phyloP scores from a whole-genome alignment of 1,284 basidiomycete genomes.

The Puccinia coronata region DNA sequence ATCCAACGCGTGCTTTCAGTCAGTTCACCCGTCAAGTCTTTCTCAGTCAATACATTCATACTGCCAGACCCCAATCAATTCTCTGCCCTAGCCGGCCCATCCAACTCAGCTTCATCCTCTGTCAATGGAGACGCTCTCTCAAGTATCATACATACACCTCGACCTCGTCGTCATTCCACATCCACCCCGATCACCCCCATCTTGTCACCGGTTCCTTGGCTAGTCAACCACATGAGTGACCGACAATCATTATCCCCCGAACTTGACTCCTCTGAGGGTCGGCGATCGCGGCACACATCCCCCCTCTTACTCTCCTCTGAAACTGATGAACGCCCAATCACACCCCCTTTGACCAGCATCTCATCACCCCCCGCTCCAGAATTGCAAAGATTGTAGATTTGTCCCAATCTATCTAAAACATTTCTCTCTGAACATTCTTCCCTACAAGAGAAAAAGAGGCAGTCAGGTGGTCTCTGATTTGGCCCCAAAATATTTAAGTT shows the following conservation, averaged over 20 bases:
- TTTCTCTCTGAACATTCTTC: too few species aligned
- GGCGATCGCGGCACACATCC: slow-evolving; percentile 15
- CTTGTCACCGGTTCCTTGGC: slow-evolving; percentile 42
- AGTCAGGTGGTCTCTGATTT: too few species aligned
- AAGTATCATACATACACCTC: not conserved
- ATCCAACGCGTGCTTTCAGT: slow-evolving; percentile 39
- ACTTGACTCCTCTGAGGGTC: not conserved
- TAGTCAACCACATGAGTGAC: not conserved
- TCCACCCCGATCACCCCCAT: slow-evolving; percentile 37
- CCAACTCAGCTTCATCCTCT: not conserved
- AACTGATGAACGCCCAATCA: slow-evolving; percentile 28
- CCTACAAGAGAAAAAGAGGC: too few species aligned
- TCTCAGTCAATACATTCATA: slow-evolving; percentile 17
- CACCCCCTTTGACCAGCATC: slow-evolving; percentile 20
- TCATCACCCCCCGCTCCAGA: not conserved
- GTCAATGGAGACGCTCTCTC: slow-evolving; percentile 11
- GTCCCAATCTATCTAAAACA: too few species aligned
- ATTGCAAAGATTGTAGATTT: too few species aligned
- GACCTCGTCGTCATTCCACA: slow-evolving; percentile 23
- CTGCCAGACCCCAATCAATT: not conserved
- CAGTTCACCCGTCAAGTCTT: slow-evolving; percentile 29
- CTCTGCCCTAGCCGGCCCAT: not conserved
- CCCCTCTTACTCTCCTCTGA: slow-evolving; percentile 22
- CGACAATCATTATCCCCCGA: not conserved
- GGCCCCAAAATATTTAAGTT: too few species aligned